These are phyloP conservation scores for Nymphaea colorata DNA, from an alignment of 164 flowering plant species.

Conservation along the genomic window DNA sequence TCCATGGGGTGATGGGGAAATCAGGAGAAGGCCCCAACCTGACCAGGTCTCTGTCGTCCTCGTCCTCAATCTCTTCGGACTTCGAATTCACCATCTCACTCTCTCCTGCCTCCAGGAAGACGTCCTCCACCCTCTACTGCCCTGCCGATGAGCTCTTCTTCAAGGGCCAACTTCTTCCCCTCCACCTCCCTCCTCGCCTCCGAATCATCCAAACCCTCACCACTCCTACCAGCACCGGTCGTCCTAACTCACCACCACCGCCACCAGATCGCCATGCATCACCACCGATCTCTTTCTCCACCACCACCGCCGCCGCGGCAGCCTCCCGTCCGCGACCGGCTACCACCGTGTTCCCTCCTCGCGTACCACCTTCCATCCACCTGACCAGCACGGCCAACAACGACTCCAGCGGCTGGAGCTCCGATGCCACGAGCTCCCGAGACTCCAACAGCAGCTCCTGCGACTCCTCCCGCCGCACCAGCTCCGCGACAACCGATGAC, in stretches of 20 bases:
- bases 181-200: slow-evolving; percentile 73
- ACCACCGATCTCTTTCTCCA: background rate
- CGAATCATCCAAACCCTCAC: slow-evolving; percentile 79
- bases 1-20: too few relatives aligned
- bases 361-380: background rate
- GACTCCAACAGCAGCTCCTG: slow-evolving; percentile 31
- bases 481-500: background rate
- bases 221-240: slow-evolving; percentile 27
- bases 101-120: slow-evolving; percentile 41
- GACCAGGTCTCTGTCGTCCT: background rate
- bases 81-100: slow-evolving; percentile 76
- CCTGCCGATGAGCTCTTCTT: slow-evolving; percentile 96
- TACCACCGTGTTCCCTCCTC: background rate
- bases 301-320: background rate
- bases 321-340: background rate
- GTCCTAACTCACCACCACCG: too few relatives aligned
- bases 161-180: slow-evolving; percentile 87
- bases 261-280: background rate
- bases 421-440: slow-evolving; percentile 37
- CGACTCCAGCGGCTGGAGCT: background rate
- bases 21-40: too few relatives aligned
- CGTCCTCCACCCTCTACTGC: slow-evolving; percentile 26
- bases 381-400: background rate
- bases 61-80: slow-evolving; percentile 54
- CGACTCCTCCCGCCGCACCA: background rate